These are phyloP conservation scores for Populus tremula DNA, from an alignment of 345 rosid genomes.

Conservation along the genomic window DNA sequence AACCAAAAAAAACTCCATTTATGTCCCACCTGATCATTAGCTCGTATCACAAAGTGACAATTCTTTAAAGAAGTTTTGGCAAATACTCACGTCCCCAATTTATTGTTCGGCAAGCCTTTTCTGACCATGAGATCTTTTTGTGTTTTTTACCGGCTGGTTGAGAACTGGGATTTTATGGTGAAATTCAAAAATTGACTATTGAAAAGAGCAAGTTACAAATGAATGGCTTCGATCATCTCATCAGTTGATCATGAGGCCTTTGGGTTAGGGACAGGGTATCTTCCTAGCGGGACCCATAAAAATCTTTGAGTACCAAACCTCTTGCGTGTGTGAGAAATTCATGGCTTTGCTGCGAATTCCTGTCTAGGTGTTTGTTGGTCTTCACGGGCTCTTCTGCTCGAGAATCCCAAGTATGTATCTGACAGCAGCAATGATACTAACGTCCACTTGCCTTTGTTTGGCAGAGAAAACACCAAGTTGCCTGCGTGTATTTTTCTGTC, in stretches of 20 bases:
- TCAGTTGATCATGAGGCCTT: not conserved
- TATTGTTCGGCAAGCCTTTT: not conserved
- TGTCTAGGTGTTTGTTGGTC: conserved; percentile 1
- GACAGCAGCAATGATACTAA: conserved; percentile 14
- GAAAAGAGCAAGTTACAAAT: not conserved
- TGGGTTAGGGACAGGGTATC: not conserved
- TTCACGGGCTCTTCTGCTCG: conserved; percentile 23
- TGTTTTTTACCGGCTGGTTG: not conserved
- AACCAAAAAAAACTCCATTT: not conserved
- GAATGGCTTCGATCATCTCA: not conserved
- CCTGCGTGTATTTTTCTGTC: conserved; percentile 35
- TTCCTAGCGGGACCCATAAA: conserved; percentile 14
- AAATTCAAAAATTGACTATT: not conserved
- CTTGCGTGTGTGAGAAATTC: conserved; percentile 33
- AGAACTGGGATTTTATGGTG: not conserved
- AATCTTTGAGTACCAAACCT: conserved; percentile 6
- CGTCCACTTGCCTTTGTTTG: conserved; percentile 33
- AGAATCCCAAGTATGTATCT: conserved; percentile 10
- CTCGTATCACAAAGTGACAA: not conserved
- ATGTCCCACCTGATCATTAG: not conserved
- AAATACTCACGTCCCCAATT: not conserved
- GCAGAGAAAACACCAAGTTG: conserved; percentile 19
- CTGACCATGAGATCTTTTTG: not conserved
- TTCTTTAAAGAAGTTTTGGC: not conserved
- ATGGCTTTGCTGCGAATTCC: conserved; percentile 17